These are phyloP conservation scores for Apiospora malaysiana DNA, from an alignment of 2,329 filamentous ascomycete species.

Conservation along the genomic window DNA sequence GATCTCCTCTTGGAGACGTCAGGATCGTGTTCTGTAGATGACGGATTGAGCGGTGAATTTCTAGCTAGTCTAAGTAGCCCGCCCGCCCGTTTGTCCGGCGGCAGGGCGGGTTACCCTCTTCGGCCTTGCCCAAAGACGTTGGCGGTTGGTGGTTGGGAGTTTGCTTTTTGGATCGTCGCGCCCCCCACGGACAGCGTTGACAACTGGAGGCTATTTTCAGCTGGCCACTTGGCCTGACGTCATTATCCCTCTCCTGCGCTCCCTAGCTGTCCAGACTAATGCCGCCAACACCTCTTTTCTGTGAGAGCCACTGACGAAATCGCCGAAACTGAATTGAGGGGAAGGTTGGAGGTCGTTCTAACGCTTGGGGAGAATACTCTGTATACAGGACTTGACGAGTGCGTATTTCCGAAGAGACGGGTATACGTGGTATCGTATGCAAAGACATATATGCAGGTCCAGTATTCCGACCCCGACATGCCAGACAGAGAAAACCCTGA, in stretches of 20 bases:
- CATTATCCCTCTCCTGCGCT: not conserved
- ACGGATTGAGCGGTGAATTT: not conserved
- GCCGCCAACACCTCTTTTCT: not conserved
- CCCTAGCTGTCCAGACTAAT: not conserved
- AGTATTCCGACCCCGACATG: not conserved
- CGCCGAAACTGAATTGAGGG: not conserved
- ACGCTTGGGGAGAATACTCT: not conserved
- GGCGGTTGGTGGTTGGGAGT: not conserved
- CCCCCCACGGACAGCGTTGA: constrained; percentile 10
- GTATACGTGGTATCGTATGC: not conserved
- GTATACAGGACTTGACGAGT: not conserved
- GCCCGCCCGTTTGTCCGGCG: not conserved
- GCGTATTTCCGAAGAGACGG: not conserved
- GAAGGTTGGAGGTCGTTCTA: not conserved
- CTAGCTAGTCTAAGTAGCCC: not conserved
- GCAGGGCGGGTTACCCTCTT: constrained; percentile 1
- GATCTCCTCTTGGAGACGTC: not conserved
- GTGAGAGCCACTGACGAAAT: constrained; percentile 7
- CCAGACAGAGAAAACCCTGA: not conserved
- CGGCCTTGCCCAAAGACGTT: not conserved
- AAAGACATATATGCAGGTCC: not conserved
- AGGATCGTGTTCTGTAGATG: not conserved
- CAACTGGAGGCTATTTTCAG: constrained; percentile 10
- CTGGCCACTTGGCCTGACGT: constrained; percentile 1
- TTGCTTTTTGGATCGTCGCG: not conserved